Percentiles rank a stretch among this genome's conserved stretches.
Conservation (phyloP, 1,284 basidiomycete genomes). For the Rhodofomes roseus region DNA sequence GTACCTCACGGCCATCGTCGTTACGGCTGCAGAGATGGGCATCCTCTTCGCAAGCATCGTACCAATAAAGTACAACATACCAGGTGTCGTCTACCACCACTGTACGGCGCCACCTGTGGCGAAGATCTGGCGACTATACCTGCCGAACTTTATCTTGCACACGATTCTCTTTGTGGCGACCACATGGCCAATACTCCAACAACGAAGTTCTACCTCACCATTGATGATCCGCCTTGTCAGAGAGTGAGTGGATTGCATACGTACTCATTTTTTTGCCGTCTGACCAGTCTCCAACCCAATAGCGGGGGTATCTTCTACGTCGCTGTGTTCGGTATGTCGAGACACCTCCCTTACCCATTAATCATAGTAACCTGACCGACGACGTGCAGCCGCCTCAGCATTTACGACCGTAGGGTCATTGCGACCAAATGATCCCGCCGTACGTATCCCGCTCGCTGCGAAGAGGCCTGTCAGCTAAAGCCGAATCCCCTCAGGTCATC, state of each 20-base stretch:
- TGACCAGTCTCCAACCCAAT: background rate
- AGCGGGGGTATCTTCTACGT: conserved; percentile 25
- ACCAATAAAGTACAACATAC: conserved; percentile 6
- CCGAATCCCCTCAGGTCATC: conserved; percentile 12
- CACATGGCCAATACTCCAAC: conserved; percentile 16
- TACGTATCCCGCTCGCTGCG: conserved; percentile 7
- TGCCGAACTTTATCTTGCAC: conserved; percentile 20
- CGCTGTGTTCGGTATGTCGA: conserved; percentile 18
- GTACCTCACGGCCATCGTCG: conserved; percentile 10
- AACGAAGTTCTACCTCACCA: conserved; percentile 11
- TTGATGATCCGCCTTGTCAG: conserved; percentile 19
- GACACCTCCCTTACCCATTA: too few relatives aligned
- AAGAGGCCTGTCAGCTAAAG: too few relatives aligned
- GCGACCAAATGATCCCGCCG: conserved; percentile 9
- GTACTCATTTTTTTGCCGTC: too few relatives aligned
- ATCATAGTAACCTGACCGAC: background rate
- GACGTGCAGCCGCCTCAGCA: conserved; percentile 9
- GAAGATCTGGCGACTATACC: conserved; percentile 20
- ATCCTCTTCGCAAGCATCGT: conserved; percentile 15
- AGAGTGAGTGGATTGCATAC: conserved; percentile 17
- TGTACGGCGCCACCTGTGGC: conserved; percentile 18
- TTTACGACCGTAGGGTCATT: conserved; percentile 17
- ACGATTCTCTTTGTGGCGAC: conserved; percentile 22
- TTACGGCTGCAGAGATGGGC: conserved; percentile 9
- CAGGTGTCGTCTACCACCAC: conserved; percentile 10